phyloP scores from a whole-genome alignment of 2,329 filamentous ascomycete genomes.

The Botrytis paeoniae region DNA sequence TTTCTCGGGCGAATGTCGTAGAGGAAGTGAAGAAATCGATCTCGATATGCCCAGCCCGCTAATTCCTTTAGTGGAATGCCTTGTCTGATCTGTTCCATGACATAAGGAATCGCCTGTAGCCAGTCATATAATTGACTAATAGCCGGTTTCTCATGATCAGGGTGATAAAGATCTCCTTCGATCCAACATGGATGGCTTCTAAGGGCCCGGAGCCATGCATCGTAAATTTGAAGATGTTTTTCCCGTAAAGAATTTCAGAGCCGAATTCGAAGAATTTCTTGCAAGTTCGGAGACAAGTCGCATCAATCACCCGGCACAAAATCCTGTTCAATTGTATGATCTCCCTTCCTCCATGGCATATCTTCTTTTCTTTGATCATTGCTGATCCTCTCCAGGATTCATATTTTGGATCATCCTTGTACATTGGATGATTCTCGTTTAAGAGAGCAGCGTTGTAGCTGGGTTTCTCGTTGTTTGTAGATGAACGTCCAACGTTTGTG shows the following conservation, averaged over 20 bases:
- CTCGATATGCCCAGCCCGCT: slow-evolving; percentile 20
- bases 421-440: background rate
- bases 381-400: background rate
- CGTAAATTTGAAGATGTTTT: background rate
- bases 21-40: slow-evolving; percentile 23
- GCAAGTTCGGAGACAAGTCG: background rate
- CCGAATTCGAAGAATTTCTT: background rate
- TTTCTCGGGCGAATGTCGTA: slow-evolving; percentile 22
- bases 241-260: background rate
- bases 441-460: background rate
- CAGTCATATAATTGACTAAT: background rate
- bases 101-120: background rate
- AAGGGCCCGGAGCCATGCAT: too few relatives aligned
- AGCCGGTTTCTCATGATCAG: too few relatives aligned
- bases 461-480: background rate
- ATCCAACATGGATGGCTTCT: background rate
- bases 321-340: background rate
- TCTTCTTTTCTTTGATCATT: background rate
- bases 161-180: background rate
- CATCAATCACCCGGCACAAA: background rate
- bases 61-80: background rate
- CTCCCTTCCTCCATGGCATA: background rate
- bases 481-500: background rate
- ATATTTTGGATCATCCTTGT: background rate
- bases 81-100: background rate